Evolutionary conservation across 306 rosid genomes (phyloP), one percentile per base, ranked within the genome.

Genomic region (Vigna reflexopilosa): DNA sequence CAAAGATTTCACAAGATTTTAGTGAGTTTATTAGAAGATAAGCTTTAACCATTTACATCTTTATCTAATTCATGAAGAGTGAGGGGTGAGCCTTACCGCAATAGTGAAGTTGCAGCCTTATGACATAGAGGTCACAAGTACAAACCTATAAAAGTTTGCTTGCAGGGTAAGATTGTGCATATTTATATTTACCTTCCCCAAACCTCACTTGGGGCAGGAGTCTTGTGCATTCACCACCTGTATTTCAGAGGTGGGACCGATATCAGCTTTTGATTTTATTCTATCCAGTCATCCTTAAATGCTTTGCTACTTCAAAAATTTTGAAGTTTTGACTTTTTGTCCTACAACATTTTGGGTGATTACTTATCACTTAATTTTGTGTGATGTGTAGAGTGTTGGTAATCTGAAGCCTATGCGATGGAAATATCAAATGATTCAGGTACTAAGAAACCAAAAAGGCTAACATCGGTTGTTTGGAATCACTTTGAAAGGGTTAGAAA

Each of bases 391-490:
- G 91, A 51, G 38, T 82, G 71, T 74, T 77, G 54, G 81, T 55
- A 76, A 54, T 70, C 58, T 73, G 71, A 76, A 74, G 83, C 84
- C 78, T 83, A 86, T 87, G 85, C 30, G 74, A 90, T 92, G 97
- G 98, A 92, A 85, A 77, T 89, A 87, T 61, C 88, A 5, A 91
- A 88, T 65, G 97, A 92, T 76, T 67, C 85, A 9, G 90, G 84
- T n/a, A 32, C 71, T 59, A 92, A 92, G 91, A 94, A 94, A 84
- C 88, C 97, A 9, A 94, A 94, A 88, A 86, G 97, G 82, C 82
- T 95, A 81, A 95, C 99, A 30, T 95, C 99, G 61, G 92, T 95
- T 22, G 99, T 95, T 19, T 95, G 99, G 98, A 93, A 95, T 85
- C 99, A 95, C 85, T 95, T 95, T 83, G 99, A 95, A 85, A 87